These are phyloP conservation scores for Globisporangium nagaii DNA, from an alignment of 352 stramenopile genomes.

Conservation along the genomic window DNA sequence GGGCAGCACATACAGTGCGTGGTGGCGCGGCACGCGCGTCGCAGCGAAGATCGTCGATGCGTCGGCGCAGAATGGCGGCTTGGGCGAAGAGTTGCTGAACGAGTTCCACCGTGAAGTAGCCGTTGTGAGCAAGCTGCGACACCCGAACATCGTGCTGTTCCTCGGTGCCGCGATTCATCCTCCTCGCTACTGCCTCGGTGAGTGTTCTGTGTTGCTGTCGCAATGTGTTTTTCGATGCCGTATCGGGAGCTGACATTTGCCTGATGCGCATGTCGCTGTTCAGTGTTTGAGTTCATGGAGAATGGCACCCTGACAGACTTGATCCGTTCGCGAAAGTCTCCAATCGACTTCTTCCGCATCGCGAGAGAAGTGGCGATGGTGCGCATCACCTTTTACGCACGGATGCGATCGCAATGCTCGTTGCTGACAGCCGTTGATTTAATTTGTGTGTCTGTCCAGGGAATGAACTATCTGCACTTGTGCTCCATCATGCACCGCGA, in stretches of 20 bases:
- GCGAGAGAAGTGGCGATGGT: constrained; percentile 78
- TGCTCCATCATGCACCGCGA: constrained; percentile 94
- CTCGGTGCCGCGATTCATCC: constrained; percentile 72
- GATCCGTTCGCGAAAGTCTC: constrained; percentile 59
- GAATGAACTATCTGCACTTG: constrained; percentile 94
- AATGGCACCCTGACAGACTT: constrained; percentile 81
- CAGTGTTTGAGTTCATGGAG: constrained; percentile 87
- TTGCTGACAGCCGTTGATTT: too few species aligned
- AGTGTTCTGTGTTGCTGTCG: constrained; percentile 4
- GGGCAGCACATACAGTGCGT: constrained; percentile 73
- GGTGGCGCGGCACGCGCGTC: constrained; percentile 76
- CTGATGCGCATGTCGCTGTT: too few species aligned
- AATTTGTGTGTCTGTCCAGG: constrained; percentile 25
- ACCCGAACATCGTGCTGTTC: constrained; percentile 86
- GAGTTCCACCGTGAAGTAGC: constrained; percentile 84
- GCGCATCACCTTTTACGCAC: not conserved
- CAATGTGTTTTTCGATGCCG: too few species aligned
- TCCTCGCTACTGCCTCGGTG: constrained; percentile 78
- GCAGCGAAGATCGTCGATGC: constrained; percentile 77
- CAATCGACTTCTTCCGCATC: constrained; percentile 79
- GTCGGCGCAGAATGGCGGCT: constrained; percentile 51
- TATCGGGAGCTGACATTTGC: too few species aligned
- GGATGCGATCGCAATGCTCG: too few species aligned
- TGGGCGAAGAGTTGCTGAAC: constrained; percentile 78
- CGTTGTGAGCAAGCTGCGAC: constrained; percentile 79